A percentile compares a stretch with the other conserved stretches of the same genome.
Evolutionary conservation across 2,329 filamentous ascomycete genomes (phyloP).

Genomic region (Emydomyces testavorans): DNA sequence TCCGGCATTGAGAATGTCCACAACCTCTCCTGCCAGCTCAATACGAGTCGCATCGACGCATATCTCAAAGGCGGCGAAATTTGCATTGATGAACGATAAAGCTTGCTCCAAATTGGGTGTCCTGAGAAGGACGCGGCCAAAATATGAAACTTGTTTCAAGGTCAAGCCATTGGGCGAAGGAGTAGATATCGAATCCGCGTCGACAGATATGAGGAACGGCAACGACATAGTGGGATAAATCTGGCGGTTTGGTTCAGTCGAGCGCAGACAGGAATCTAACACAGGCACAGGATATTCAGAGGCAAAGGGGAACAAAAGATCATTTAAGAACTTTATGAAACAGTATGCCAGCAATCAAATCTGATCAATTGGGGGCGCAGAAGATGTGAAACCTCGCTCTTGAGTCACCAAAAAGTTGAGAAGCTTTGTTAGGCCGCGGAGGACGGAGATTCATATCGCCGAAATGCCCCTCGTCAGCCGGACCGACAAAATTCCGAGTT

Average conservation of each 20-base stretch:
- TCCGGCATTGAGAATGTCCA: conserved; percentile 72
- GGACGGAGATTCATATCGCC: not conserved
- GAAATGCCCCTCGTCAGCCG: not conserved
- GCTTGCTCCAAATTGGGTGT: conserved; percentile 33
- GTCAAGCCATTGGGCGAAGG: conserved; percentile 40
- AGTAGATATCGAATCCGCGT: conserved; percentile 28
- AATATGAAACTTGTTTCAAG: conserved; percentile 45
- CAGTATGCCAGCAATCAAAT: not conserved
- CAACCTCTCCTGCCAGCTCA: conserved; percentile 57
- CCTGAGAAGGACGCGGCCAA: conserved; percentile 47
- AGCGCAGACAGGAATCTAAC: not conserved
- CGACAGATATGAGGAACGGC: conserved; percentile 33
- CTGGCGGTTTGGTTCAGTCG: not conserved
- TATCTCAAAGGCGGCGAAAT: conserved; percentile 47
- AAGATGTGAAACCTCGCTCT: not conserved
- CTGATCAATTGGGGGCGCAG: not conserved
- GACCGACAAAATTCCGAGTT: no score
- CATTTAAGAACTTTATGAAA: not conserved
- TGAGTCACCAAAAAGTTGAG: not conserved
- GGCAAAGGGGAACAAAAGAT: not conserved
- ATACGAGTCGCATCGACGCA: conserved; percentile 69
- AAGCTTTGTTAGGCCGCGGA: no score
- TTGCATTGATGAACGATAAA: conserved; percentile 45
- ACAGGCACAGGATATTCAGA: not conserved
- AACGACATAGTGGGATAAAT: conserved; percentile 28